Evolutionary conservation across 805 yeast genomes (phyloP).

Genomic region (Aciculoconidium aculeatum): DNA sequence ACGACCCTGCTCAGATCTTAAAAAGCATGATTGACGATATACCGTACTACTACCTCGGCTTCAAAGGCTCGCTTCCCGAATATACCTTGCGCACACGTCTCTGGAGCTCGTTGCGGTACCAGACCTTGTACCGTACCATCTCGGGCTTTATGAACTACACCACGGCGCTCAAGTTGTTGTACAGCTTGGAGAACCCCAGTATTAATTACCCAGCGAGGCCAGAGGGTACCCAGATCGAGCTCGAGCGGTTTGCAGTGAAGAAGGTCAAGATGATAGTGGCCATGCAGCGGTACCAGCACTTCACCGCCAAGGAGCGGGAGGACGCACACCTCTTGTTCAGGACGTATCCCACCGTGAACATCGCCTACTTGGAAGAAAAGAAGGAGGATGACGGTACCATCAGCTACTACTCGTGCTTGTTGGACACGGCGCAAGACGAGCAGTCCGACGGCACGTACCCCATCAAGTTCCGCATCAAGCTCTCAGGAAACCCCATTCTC

Average conservation of each 20-base stretch:
- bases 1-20: too few species aligned
- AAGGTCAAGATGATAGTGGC: slow-evolving; percentile 79
- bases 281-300: slow-evolving; percentile 76
- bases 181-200: slow-evolving; percentile 47
- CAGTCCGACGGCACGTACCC: slow-evolving; percentile 44
- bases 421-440: slow-evolving; percentile 39
- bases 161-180: slow-evolving; percentile 64
- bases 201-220: slow-evolving; percentile 38
- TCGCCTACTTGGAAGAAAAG: slow-evolving; percentile 52
- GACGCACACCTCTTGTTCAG: slow-evolving; percentile 63
- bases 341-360: slow-evolving; percentile 62
- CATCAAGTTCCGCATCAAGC: slow-evolving; percentile 49
- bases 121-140: slow-evolving; percentile 76
- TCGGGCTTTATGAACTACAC: slow-evolving; percentile 80
- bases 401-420: slow-evolving; percentile 57
- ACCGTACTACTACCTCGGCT: slow-evolving; percentile 70
- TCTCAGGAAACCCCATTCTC: slow-evolving; percentile 90
- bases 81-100: slow-evolving; percentile 67
- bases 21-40: slow-evolving; percentile 50
- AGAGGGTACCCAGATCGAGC: slow-evolving; percentile 90
- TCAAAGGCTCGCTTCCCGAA: slow-evolving; percentile 58
- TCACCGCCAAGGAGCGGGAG: slow-evolving; percentile 57
- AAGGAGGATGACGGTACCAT: slow-evolving; percentile 36
- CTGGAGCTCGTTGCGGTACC: slow-evolving; percentile 84
- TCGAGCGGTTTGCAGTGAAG: slow-evolving; percentile 73